These are phyloP conservation scores for Herpetospermum pedunculosum DNA, from an alignment of 306 rosid genomes.

Conservation along the genomic window DNA sequence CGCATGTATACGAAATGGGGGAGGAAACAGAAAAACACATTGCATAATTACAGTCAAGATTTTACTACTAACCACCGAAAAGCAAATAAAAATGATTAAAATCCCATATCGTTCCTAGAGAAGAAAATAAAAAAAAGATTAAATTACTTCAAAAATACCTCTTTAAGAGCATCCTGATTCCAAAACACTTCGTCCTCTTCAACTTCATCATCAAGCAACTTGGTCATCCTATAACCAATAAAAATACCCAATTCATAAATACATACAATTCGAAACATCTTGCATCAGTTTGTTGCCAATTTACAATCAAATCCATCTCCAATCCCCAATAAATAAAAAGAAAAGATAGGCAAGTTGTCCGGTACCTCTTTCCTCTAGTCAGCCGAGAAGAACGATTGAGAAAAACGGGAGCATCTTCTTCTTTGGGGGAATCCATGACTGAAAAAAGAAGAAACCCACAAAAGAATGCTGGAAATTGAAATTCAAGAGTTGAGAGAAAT, in stretches of 20 bases:
- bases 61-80: not conserved
- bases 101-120: not conserved
- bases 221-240: slow-evolving; percentile 33
- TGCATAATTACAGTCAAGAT: not conserved
- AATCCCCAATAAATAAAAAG: no score
- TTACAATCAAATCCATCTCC: not conserved
- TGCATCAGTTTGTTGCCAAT: not conserved
- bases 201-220: slow-evolving; percentile 58
- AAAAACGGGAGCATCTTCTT: slow-evolving; percentile 19
- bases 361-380: slow-evolving; percentile 63
- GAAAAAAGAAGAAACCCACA: not conserved
- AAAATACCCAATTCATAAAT: not conserved
- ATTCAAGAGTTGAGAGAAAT: not conserved
- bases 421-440: slow-evolving; percentile 28
- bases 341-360: not conserved
- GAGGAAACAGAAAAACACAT: not conserved
- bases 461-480: not conserved
- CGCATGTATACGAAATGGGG: not conserved
- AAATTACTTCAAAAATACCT: slow-evolving; percentile 17
- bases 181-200: slow-evolving; percentile 82
- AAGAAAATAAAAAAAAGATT: not conserved
- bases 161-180: slow-evolving; percentile 91
- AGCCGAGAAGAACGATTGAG: slow-evolving; percentile 56
- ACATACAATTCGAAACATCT: not conserved
- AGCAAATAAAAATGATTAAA: not conserved